These are phyloP conservation scores for Heimioporus sp. DNA, from an alignment of 768 basidiomycete genomes.

Conservation along the genomic window DNA sequence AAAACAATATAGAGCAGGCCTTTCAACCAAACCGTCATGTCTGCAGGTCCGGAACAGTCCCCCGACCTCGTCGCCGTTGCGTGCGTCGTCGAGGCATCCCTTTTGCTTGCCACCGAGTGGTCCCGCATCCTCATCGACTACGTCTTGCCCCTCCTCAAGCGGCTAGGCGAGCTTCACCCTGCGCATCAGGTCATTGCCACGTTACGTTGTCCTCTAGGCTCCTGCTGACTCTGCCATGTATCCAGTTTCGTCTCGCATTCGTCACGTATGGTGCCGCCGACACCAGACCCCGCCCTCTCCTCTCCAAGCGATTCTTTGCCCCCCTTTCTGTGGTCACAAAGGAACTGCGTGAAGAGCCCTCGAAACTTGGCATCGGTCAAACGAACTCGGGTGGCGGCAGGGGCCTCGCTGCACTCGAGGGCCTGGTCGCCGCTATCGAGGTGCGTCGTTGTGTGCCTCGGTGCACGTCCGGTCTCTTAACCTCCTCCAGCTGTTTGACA, in stretches of 20 bases:
- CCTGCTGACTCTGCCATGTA: not conserved
- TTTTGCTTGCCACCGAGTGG: constrained; percentile 55
- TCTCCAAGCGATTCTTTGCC: constrained; percentile 57
- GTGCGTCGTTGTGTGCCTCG: constrained; percentile 35
- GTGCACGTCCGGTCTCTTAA: not conserved
- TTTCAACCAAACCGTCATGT: constrained; percentile 13
- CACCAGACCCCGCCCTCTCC: constrained; percentile 50
- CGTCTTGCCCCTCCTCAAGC: constrained; percentile 48
- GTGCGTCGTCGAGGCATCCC: constrained; percentile 61
- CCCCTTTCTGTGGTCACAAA: constrained; percentile 39
- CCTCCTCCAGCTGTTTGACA: constrained; percentile 43
- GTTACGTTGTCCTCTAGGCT: not conserved
- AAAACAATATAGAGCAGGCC: not conserved
- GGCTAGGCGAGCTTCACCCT: constrained; percentile 44
- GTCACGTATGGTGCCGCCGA: constrained; percentile 65
- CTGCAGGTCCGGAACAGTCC: constrained; percentile 12
- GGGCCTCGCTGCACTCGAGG: constrained; percentile 72
- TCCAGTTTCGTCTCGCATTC: constrained; percentile 46
- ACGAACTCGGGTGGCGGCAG: constrained; percentile 45
- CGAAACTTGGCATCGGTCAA: constrained; percentile 55
- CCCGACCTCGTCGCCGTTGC: constrained; percentile 46
- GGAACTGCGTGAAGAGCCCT: constrained; percentile 46
- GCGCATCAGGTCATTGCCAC: constrained; percentile 34
- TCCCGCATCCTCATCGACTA: constrained; percentile 43
- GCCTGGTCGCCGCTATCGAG: constrained; percentile 67